Percentiles rank a stretch among this genome's conserved stretches.
Evolutionary conservation across 2,329 filamentous ascomycete genomes (phyloP).

Genomic region (Pseudopyricularia javanii): DNA sequence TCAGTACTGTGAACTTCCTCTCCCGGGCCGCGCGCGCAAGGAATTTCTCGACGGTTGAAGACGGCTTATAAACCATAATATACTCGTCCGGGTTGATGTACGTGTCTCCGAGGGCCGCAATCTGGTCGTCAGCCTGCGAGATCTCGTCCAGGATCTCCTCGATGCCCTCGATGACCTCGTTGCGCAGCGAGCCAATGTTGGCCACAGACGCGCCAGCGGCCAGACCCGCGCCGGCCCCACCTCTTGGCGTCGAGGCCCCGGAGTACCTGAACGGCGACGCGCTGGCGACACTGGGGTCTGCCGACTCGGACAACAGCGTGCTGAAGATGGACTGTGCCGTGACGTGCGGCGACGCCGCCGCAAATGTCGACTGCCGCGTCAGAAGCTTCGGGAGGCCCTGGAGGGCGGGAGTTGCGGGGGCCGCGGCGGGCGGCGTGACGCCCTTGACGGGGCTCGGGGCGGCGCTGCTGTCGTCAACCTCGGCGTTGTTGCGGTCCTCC

Average conservation of each 20-base stretch:
- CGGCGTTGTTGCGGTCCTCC: conserved; percentile 56
- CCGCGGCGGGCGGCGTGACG: conserved; percentile 12
- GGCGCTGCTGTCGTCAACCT: conserved; percentile 40
- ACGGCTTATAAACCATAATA: conserved; percentile 80
- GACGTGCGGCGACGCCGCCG: conserved; percentile 36
- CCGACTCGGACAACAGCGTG: conserved; percentile 51
- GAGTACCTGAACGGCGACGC: conserved; percentile 29
- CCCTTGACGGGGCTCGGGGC: neutral
- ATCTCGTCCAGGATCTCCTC: conserved; percentile 94
- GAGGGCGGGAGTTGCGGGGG: conserved; percentile 26
- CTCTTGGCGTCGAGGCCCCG: conserved; percentile 18
- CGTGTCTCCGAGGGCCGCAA: conserved; percentile 75
- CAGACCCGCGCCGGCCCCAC: conserved; percentile 13
- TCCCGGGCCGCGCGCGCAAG: conserved; percentile 77
- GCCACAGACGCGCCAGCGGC: conserved; percentile 10
- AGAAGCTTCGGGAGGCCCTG: conserved; percentile 21
- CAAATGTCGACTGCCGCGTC: conserved; percentile 11
- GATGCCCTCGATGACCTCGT: conserved; percentile 87
- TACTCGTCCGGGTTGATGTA: conserved; percentile 91
- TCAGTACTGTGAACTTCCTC: conserved; percentile 81
- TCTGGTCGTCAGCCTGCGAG: conserved; percentile 83
- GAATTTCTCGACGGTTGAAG: conserved; percentile 79
- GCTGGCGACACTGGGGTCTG: conserved; percentile 27
- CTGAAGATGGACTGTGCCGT: conserved; percentile 75
- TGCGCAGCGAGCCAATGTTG: conserved; percentile 59